Conservation (phyloP, 1,284 basidiomycete genomes). For the Irpex lacteus region DNA sequence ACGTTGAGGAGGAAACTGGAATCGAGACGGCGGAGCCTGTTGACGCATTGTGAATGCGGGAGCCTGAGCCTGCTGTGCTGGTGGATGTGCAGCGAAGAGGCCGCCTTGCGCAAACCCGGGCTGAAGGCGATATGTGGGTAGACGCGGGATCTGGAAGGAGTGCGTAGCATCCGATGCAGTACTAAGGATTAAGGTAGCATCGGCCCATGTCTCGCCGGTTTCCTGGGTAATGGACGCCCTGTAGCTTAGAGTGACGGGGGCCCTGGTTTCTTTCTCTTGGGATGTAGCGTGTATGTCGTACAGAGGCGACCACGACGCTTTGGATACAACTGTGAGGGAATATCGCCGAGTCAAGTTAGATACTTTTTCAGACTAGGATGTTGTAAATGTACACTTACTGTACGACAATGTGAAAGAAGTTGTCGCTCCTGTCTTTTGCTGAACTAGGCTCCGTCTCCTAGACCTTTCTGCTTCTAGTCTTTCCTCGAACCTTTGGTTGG, state of each 20-base stretch:
- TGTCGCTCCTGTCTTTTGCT: not conserved
- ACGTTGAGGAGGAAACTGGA: not conserved
- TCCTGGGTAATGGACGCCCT: slow-evolving; percentile 50
- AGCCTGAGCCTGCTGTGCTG: slow-evolving; percentile 11
- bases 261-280: slow-evolving; percentile 38
- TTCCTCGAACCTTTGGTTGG: not conserved
- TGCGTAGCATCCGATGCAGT: slow-evolving; percentile 32
- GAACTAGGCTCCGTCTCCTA: not conserved
- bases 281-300: slow-evolving; percentile 58
- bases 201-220: slow-evolving; percentile 61
- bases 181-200: slow-evolving; percentile 46
- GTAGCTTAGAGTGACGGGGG: slow-evolving; percentile 49
- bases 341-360: not conserved
- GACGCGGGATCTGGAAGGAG: slow-evolving; percentile 14
- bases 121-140: slow-evolving; percentile 11
- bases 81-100: too few species aligned
- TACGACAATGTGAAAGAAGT: slow-evolving; percentile 42
- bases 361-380: not conserved
- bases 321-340: slow-evolving; percentile 41
- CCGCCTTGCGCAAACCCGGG: slow-evolving; percentile 13
- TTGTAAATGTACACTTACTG: slow-evolving; percentile 34
- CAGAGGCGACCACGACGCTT: slow-evolving; percentile 48
- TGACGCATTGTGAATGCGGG: not conserved
- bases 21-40: not conserved
- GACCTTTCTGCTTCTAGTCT: not conserved